These are phyloP conservation scores for Claviceps sp. DNA, from an alignment of 2,329 filamentous ascomycete genomes.

Conservation along the genomic window DNA sequence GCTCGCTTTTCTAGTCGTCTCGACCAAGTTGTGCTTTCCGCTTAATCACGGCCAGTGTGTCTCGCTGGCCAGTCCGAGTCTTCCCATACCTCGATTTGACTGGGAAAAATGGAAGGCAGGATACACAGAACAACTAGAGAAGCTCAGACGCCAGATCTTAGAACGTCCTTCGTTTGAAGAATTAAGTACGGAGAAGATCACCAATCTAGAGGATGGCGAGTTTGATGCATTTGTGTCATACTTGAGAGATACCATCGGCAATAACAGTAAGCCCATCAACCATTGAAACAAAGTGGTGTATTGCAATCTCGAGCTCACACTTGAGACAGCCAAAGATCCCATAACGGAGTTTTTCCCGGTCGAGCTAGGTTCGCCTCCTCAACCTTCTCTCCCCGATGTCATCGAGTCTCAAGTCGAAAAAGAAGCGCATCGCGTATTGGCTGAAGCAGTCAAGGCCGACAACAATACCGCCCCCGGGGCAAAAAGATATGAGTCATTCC, in stretches of 20 bases:
- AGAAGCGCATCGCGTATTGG: constrained; percentile 11
- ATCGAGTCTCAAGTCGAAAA: constrained; percentile 15
- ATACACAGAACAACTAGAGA: constrained; percentile 21
- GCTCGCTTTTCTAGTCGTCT: constrained; percentile 56
- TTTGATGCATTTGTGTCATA: constrained; percentile 52
- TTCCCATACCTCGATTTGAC: constrained; percentile 33
- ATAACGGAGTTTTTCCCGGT: constrained; percentile 23
- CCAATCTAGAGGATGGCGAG: constrained; percentile 44
- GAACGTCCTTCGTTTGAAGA: constrained; percentile 28
- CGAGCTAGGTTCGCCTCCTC: constrained; percentile 11
- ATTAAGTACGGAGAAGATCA: constrained; percentile 49
- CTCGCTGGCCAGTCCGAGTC: background rate
- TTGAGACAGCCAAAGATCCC: constrained; percentile 13
- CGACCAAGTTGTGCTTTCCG: constrained; percentile 68
- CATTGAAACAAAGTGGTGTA: background rate
- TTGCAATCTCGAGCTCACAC: background rate
- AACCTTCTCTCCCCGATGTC: constrained; percentile 9
- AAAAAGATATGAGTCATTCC: constrained; percentile 19
- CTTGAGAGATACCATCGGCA: constrained; percentile 19
- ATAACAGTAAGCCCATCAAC: constrained; percentile 16
- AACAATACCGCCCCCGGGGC: background rate
- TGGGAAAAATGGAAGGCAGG: constrained; percentile 57
- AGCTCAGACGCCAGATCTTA: background rate
- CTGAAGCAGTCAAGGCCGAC: constrained; percentile 7
- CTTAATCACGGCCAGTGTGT: constrained; percentile 45